These are phyloP conservation scores for Phytophthora pistaciae DNA, from an alignment of 352 stramenopile genomes.

Conservation along the genomic window DNA sequence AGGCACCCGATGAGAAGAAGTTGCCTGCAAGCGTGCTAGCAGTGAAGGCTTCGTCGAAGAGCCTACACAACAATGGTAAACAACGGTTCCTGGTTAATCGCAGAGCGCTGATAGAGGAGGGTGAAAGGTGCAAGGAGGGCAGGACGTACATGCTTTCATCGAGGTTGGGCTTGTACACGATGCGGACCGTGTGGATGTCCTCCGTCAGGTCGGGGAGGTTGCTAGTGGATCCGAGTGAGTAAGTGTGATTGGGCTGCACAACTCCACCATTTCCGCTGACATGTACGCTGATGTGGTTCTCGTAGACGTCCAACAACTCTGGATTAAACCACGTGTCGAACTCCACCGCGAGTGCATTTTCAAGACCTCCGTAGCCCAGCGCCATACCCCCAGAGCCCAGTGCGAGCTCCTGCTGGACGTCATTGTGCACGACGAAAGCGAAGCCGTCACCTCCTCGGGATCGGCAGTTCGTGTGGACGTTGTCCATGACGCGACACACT, in stretches of 20 bases:
- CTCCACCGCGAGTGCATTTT: constrained; percentile 90
- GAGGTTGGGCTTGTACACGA: constrained; percentile 82
- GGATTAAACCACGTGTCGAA: constrained; percentile 95
- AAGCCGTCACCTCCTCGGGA: constrained; percentile 81
- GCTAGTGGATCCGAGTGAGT: constrained; percentile 74
- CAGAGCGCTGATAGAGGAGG: not conserved
- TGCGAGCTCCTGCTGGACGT: constrained; percentile 52
- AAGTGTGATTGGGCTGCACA: constrained; percentile 80
- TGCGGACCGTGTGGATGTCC: constrained; percentile 64
- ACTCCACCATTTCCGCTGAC: constrained; percentile 43
- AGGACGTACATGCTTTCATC: constrained; percentile 62
- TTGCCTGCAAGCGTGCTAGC: constrained; percentile 62
- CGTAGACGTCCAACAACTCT: constrained; percentile 88
- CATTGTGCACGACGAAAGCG: constrained; percentile 89
- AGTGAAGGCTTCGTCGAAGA: constrained; percentile 70
- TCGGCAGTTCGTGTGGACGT: constrained; percentile 85
- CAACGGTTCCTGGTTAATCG: constrained; percentile 17
- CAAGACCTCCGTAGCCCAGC: constrained; percentile 89
- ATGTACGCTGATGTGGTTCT: constrained; percentile 94
- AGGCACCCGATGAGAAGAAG: constrained; percentile 76
- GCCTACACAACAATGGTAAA: constrained; percentile 29
- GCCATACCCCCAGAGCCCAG: constrained; percentile 77
- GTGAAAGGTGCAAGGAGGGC: not conserved
- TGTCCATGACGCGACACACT: constrained; percentile 89
- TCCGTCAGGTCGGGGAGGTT: constrained; percentile 86